Conservation (phyloP, 2,329 filamentous ascomycete genomes). For the Colletotrichum sp. region DNA sequence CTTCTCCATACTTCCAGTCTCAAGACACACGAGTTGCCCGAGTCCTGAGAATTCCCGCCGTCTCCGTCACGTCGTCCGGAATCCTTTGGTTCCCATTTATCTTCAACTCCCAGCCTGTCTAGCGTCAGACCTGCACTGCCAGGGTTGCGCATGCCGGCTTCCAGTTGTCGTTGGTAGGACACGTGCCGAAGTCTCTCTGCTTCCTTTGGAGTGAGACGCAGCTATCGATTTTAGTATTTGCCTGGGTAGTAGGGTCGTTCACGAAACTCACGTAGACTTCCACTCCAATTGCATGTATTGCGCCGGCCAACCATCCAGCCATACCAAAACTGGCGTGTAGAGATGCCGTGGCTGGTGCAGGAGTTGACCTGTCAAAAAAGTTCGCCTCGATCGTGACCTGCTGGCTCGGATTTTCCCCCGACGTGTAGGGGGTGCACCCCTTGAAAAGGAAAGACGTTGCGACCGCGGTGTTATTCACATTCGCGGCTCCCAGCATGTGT, state of each 20-base stretch:
- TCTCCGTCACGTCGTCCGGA: neutral
- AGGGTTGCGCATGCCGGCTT: conserved; percentile 55
- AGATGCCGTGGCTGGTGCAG: conserved; percentile 41
- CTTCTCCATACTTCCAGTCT: neutral
- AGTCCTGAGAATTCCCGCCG: neutral
- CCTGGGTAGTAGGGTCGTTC: neutral
- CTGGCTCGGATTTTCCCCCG: conserved; percentile 5
- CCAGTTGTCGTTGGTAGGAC: conserved; percentile 60
- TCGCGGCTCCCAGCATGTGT: conserved; percentile 33
- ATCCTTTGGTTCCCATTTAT: conserved; percentile 8
- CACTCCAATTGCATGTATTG: conserved; percentile 53
- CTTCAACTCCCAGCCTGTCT: conserved; percentile 42
- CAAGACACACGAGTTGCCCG: neutral
- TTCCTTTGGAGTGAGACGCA: conserved; percentile 59
- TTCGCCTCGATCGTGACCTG: conserved; percentile 32
- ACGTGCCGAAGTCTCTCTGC: conserved; percentile 57
- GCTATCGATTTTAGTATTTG: conserved; percentile 31
- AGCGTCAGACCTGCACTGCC: conserved; percentile 50
- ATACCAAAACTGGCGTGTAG: conserved; percentile 56
- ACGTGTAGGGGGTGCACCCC: conserved; percentile 44
- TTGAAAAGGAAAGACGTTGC: conserved; percentile 44
- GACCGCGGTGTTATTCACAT: conserved; percentile 23
- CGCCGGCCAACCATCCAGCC: conserved; percentile 56
- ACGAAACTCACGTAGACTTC: conserved; percentile 49
- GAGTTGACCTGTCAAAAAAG: conserved; percentile 28